Evolutionary conservation across 2,329 filamentous ascomycete genomes (phyloP).

Genomic region (Pseudomassariella vexata): DNA sequence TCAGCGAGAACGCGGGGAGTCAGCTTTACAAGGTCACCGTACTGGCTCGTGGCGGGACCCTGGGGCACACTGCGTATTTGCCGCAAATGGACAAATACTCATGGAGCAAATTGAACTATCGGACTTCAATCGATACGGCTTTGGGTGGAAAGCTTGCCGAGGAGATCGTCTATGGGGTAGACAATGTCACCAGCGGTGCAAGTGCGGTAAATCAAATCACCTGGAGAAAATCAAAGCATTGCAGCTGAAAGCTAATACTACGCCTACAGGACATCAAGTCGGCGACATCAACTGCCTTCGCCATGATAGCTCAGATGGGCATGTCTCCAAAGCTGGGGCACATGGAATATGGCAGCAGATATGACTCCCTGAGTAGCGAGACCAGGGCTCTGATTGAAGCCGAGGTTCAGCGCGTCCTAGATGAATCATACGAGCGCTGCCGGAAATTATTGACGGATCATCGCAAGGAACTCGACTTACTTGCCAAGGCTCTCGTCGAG

Average conservation of each 20-base stretch:
- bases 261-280: constrained; percentile 65
- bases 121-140: constrained; percentile 71
- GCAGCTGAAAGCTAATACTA: constrained; percentile 20
- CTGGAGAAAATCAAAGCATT: not conserved
- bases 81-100: constrained; percentile 93
- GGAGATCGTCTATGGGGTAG: constrained; percentile 85
- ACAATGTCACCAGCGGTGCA: constrained; percentile 86
- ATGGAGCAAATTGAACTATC: constrained; percentile 76
- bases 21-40: constrained; percentile 97
- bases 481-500: constrained; percentile 85
- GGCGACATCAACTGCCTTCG: constrained; percentile 77
- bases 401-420: constrained; percentile 80
- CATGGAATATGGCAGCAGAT: constrained; percentile 78
- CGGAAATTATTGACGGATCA: constrained; percentile 64
- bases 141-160: constrained; percentile 87
- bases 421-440: constrained; percentile 74
- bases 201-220: constrained; percentile 54
- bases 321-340: constrained; percentile 88
- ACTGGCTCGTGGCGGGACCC: constrained; percentile 77
- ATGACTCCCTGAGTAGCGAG: constrained; percentile 74
- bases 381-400: constrained; percentile 82
- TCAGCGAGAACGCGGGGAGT: constrained; percentile 64
- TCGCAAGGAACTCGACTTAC: constrained; percentile 76
- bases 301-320: constrained; percentile 82
- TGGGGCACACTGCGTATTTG: constrained; percentile 83